phyloP scores from a whole-genome alignment of 2,329 filamentous ascomycete species.

The Aspergillus clavatus region DNA sequence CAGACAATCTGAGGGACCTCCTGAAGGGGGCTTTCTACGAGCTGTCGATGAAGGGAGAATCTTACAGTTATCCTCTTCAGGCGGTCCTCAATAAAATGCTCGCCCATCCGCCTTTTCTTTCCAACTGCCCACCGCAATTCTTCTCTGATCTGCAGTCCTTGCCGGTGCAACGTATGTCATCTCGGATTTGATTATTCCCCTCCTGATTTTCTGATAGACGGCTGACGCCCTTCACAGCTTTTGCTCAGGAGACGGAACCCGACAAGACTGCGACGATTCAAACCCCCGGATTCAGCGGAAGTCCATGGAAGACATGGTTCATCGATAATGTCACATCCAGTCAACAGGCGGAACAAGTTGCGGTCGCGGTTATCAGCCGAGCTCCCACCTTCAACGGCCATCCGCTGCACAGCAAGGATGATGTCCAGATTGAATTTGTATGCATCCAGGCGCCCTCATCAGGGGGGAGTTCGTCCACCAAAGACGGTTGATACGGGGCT shows the following conservation, averaged over 20 bases:
- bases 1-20: constrained; percentile 25
- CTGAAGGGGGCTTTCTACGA: constrained; percentile 26
- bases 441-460: constrained; percentile 34
- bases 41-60: constrained; percentile 22
- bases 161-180: constrained; percentile 29
- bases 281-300: constrained; percentile 24
- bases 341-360: constrained; percentile 34
- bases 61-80: constrained; percentile 28
- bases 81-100: constrained; percentile 28
- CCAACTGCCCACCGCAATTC: constrained; percentile 26
- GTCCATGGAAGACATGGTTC: constrained; percentile 36
- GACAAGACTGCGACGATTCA: constrained; percentile 24
- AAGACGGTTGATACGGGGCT: constrained; percentile 12
- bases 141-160: constrained; percentile 32
- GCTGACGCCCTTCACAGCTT: constrained; percentile 20
- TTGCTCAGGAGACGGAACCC: constrained; percentile 28
- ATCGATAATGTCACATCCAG: constrained; percentile 29
- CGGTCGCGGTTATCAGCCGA: constrained; percentile 35
- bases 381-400: constrained; percentile 25
- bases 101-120: constrained; percentile 16
- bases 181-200: background rate
- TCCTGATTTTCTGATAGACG: constrained; percentile 2
- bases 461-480: constrained; percentile 15
- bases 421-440: constrained; percentile 34
- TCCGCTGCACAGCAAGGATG: constrained; percentile 22